Base-by-base conservation (phyloP, 2,329 filamentous ascomycete genomes). In the Fusarium brevicatenulatum region DNA sequence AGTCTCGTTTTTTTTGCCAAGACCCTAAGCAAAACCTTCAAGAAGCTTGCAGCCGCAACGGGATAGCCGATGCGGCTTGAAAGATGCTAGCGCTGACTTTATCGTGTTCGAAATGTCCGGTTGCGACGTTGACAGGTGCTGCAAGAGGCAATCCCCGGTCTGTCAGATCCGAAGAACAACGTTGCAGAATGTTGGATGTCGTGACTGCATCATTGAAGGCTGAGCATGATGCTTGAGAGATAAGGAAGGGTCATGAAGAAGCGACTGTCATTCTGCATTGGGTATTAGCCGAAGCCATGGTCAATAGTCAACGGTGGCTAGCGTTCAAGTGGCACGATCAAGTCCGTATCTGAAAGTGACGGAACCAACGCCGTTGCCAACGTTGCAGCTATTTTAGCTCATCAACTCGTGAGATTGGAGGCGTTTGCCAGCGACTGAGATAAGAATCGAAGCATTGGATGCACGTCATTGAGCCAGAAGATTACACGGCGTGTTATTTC, bases 41-140 rank as follows among this genome's bases (percentile, higher is more conserved):
- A 7, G 7, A 9, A 19, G 40, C 42, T 56, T 46, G 21, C 37
- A 39, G 6, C n/a, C 19, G 37, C 21, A 68, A 46, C 44, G 34
- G 39, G 30, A 21, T n/a, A 69, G 34, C 52, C 64, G 64, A 61
- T 47, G 15, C 46, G 37, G 30, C 62, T 63, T 28, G 37, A 39
- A 18, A 16, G 28, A n/a, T 40, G 21, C 47, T 65, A 65, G 46
- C 34, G 57, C 39, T 34, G 62, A 61, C 16, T 36, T 32, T 60
- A 37, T 44, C 21, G 37, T 47, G 40, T 60, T 16, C 30, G 19
- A 40, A 40, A 30, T 40, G 34, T 30, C 50, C 50, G 50, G 34
- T 40, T 54, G 36, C 50, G 23, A 40, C 50, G 34, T 39, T 54
- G 50, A 54, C 50, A 40, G 50, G 25, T 28, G 30, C 39, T 37